A percentile compares a stretch with the other conserved stretches of the same genome.
Conservation (phyloP, 305 asterid genomes). For the Andrographis paniculata region DNA sequence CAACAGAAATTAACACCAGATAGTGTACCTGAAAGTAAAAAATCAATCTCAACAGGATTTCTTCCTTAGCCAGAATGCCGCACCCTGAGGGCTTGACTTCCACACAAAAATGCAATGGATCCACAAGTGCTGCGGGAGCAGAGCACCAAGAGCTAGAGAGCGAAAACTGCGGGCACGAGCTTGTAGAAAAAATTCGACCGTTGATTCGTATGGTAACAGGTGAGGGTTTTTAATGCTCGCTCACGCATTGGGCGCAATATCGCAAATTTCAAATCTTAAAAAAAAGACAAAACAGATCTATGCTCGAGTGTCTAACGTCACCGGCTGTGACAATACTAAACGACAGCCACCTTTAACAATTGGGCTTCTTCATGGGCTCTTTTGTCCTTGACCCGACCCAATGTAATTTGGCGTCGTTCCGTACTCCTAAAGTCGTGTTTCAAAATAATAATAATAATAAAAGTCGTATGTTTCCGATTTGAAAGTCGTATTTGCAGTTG, state of each 20-base stretch:
- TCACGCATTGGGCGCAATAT: slow-evolving; percentile 7
- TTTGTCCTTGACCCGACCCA: neutral
- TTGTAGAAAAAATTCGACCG: slow-evolving; percentile 31
- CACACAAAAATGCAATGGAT: slow-evolving; percentile 9
- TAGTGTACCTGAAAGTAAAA: neutral
- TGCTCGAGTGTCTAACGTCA: neutral
- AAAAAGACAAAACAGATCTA: slow-evolving; percentile 4
- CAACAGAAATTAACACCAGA: slow-evolving; percentile 11
- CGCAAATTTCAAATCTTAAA: slow-evolving; percentile 21
- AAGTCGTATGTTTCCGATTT: too few species aligned
- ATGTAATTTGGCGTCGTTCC: too few species aligned
- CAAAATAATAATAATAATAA: too few species aligned
- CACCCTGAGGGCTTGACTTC: slow-evolving; percentile 12
- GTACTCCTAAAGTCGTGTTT: neutral
- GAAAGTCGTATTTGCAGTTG: neutral
- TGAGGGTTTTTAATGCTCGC: slow-evolving; percentile 17
- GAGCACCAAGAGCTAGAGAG: neutral
- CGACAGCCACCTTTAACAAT: slow-evolving; percentile 7
- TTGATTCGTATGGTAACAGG: slow-evolving; percentile 21
- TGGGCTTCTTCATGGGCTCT: neutral
- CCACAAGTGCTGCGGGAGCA: slow-evolving; percentile 6
- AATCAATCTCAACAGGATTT: slow-evolving; percentile 6
- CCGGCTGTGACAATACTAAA: slow-evolving; percentile 18
- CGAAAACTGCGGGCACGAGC: slow-evolving; percentile 9
- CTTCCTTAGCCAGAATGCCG: slow-evolving; percentile 11